Percentiles rank a stretch among this genome's conserved stretches.
phyloP scores from a whole-genome alignment of 768 basidiomycete species.

The Podaxis sp. region DNA sequence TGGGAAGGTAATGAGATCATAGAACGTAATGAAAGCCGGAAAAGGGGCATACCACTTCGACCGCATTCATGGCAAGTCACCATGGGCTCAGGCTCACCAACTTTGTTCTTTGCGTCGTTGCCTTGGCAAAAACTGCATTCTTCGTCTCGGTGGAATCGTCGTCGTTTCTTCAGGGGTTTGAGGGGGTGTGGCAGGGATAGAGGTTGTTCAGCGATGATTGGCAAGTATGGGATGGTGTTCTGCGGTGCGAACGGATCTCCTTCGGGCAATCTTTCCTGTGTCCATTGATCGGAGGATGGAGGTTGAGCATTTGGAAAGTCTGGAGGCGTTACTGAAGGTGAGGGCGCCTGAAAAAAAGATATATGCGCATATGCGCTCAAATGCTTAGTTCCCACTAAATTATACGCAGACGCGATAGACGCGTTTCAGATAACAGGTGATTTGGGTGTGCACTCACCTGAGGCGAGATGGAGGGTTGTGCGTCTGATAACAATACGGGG shows the following conservation, averaged over 20 bases:
- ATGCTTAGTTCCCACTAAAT: constrained; percentile 16
- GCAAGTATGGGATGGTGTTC: constrained; percentile 49
- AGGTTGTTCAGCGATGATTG: constrained; percentile 36
- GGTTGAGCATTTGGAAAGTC: not conserved
- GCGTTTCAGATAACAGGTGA: constrained; percentile 37
- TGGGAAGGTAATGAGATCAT: constrained; percentile 14
- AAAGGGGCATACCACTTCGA: constrained; percentile 60
- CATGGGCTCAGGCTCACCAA: constrained; percentile 58
- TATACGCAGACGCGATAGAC: constrained; percentile 59
- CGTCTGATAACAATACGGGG: constrained; percentile 42
- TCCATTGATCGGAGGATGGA: constrained; percentile 42
- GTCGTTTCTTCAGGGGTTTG: constrained; percentile 35
- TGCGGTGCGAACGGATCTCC: constrained; percentile 83
- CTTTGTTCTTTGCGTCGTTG: constrained; percentile 57
- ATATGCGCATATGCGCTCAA: not conserved
- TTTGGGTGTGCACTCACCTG: constrained; percentile 9
- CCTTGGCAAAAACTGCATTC: constrained; percentile 82
- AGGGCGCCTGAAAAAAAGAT: constrained; percentile 4
- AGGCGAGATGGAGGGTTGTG: constrained; percentile 20
- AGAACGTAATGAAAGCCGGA: constrained; percentile 12
- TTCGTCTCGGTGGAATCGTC: constrained; percentile 49
- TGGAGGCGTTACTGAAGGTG: not conserved
- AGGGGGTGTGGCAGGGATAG: constrained; percentile 37
- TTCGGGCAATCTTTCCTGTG: constrained; percentile 60
- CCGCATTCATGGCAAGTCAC: constrained; percentile 81